Percentiles rank a stretch among this genome's conserved stretches.
These are phyloP conservation scores for Abrus pulchellus DNA, from an alignment of 306 rosid species.

Conservation along the genomic window DNA sequence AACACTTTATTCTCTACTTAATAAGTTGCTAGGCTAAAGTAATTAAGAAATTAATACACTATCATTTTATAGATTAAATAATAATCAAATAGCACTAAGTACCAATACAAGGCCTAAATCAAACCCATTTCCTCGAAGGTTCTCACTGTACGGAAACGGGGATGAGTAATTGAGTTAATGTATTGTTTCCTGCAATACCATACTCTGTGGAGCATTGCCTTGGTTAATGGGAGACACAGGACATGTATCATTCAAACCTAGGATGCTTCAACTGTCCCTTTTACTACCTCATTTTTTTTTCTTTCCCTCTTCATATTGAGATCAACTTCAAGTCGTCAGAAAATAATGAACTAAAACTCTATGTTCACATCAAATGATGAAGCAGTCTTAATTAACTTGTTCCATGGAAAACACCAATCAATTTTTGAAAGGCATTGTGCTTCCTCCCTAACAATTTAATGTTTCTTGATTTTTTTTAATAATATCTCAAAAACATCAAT, in stretches of 20 bases:
- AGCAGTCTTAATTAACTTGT: background rate
- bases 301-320: background rate
- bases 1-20: background rate
- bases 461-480: background rate
- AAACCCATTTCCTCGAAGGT: background rate
- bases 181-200: constrained; percentile 20
- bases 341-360: background rate
- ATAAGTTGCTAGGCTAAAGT: background rate
- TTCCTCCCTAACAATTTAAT: background rate
- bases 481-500: background rate
- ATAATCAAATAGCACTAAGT: background rate
- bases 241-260: constrained; percentile 23
- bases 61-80: background rate
- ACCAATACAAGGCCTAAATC: constrained; percentile 5
- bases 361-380: background rate
- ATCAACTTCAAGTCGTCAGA: background rate
- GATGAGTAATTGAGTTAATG: background rate
- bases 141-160: background rate
- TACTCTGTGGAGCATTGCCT: constrained; percentile 34
- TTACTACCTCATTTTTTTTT: background rate
- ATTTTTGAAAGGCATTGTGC: background rate
- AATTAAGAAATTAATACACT: background rate
- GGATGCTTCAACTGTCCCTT: background rate
- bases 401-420: constrained; percentile 15
- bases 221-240: constrained; percentile 21